Conservation (phyloP, 495 filamentous ascomycete species). For the Pseudomonodictys pantanalensis region DNA sequence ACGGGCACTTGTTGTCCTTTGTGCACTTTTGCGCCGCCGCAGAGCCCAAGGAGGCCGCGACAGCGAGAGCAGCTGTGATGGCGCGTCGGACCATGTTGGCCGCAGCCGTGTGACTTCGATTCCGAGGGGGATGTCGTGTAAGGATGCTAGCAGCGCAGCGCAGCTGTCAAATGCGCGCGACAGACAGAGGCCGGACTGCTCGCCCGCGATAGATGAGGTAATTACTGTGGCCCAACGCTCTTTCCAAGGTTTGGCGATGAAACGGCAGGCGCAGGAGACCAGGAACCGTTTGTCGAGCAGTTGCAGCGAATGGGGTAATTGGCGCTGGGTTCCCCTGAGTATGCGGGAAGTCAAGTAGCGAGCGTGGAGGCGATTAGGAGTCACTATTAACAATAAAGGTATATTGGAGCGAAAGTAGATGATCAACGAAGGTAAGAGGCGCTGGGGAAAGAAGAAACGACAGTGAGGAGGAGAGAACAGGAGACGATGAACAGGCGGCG, state of each 20-base stretch:
- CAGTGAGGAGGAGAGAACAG: conserved; percentile 1
- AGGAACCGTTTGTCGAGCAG: background rate
- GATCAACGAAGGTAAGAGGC: conserved; percentile 11
- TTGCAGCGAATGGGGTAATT: background rate
- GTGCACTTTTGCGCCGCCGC: conserved; percentile 1
- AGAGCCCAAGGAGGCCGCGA: conserved; percentile 17
- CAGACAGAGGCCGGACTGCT: too few relatives aligned
- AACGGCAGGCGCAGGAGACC: conserved; percentile 25
- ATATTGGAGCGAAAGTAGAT: conserved; percentile 8
- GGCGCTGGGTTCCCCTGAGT: conserved; percentile 22
- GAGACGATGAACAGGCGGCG: background rate
- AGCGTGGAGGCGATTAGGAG: conserved; percentile 9
- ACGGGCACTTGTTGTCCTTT: background rate
- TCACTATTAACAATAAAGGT: conserved; percentile 18
- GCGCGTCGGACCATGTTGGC: conserved; percentile 16
- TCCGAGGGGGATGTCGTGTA: conserved; percentile 20
- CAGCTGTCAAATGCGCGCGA: background rate
- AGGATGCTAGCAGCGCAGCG: conserved; percentile 13
- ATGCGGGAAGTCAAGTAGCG: conserved; percentile 13
- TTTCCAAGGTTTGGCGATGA: conserved; percentile 21
- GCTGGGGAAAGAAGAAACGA: background rate
- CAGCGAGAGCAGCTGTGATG: conserved; percentile 16
- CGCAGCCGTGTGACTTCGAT: conserved; percentile 11
- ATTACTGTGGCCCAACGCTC: background rate
- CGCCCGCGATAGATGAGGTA: background rate